Evolutionary conservation across 2,329 filamentous ascomycete species (phyloP), one percentile per base, ranked within the genome.

Genomic region (Bipolaris zeicola): DNA sequence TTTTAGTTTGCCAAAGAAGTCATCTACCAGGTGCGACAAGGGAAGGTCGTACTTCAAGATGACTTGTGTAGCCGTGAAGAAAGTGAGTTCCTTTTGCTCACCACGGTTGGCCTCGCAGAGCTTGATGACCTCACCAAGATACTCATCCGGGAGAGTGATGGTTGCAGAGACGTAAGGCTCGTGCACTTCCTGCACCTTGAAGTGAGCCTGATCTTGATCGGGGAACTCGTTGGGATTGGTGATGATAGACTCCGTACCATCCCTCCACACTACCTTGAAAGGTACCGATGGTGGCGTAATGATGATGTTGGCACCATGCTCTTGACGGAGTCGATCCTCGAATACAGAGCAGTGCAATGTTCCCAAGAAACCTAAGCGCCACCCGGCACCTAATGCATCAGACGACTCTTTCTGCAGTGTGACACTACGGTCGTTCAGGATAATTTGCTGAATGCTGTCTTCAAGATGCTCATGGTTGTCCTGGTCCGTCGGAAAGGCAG

Each of bases 341-440:
- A 99, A 99, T 4, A 99, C 95, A n/a, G 93, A 98, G 78, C 95
- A 98, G 76, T 99, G 95, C 45, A 99, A 81, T 11, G 93, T 98
- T n/a, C 95, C 95, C 3, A 99, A 79, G 71, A 99, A 99, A 0
- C 95, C 95, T 10, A 99, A 80, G 43, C 95, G 88, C 89, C 95
- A 99, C 2, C 95, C 95, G 1, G 94, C 91, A 0, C 95, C 95
- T 0, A 99, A 82, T 0, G 95, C 95, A 71, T 98, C 92, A 0
- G 93, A 97, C 24, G 91, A 91, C 73, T 98, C 95, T 74, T 98
- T 98, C 66, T 93, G 90, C 44, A 98, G 81, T 3, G 92, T 96
- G 31, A 99, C 91, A 73, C 92, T 96, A 57, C 95, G 88, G 75
- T 99, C 95, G 74, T 99, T 99, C 50, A 99, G 85, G 2, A 94